Base-by-base conservation (phyloP, 345 rosid genomes). In the Euphorbia peplus region DNA sequence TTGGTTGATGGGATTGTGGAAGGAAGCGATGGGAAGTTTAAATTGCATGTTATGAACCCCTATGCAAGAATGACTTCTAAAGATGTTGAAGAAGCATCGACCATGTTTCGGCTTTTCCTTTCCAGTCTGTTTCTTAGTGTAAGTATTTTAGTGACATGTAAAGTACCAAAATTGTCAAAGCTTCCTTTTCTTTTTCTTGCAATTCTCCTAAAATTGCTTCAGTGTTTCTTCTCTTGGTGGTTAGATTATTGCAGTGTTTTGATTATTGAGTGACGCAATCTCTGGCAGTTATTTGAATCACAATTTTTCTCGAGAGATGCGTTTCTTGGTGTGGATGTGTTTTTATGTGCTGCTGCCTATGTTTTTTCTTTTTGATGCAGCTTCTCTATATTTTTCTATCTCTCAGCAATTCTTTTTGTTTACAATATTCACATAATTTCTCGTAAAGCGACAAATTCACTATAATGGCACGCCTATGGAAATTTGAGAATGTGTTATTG, bases 51-150 rank as follows among this genome's bases (percentile, higher is more conserved):
- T 13, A 80, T 78, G 81, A 90, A 86, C 61, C 99, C 99, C 47
- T 90, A 85, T 64, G 70, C 90, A 58, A 88, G 99, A 77, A 86
- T 95, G 95, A 87, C 84, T 70, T 85, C 95, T 25, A 95, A 88
- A 82, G 92, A 95, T 85, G 79, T 81, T 48, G 92, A 82, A 58
- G 98, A 92, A 75, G 70, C 90, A 29, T 75, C 95, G 14, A 78
- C 57, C 56, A 90, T 90, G 90, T 86, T 90, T 71, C 85, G 89
- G 25, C 98, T 88, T 78, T 95, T 95, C 81, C 73, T 77, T 74
- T 84, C 93, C 52, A 90, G 98, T 70, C 77, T 95, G 68, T 68
- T 81, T 78, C 91, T 95, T 55, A 95, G 98, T 83, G 99, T 95
- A 83, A 95, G 97, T 82, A 67, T n/a, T 60, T 64, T 48, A 16